Conservation (phyloP, 2,329 filamentous ascomycete genomes). For the Rasamsonia emersonii region DNA sequence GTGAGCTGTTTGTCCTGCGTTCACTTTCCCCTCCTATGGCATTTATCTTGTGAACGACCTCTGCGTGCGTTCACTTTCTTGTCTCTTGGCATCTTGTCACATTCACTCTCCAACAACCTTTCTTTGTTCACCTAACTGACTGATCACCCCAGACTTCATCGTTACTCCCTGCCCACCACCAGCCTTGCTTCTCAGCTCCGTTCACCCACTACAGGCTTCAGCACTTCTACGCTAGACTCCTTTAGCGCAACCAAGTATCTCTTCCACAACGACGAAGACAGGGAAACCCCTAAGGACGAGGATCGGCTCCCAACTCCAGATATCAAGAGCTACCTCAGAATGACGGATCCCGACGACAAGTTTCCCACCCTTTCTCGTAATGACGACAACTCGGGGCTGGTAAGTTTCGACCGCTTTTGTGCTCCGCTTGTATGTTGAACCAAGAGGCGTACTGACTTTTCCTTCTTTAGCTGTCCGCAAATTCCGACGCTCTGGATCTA, state of each 20-base stretch:
- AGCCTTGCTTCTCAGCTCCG: constrained; percentile 25
- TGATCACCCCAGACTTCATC: constrained; percentile 71
- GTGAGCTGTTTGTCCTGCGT: no score
- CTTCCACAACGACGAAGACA: constrained; percentile 74
- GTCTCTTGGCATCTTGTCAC: no score
- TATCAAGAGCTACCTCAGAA: constrained; percentile 60
- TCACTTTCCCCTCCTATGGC: no score
- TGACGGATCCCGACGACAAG: constrained; percentile 68
- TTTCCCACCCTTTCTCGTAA: constrained; percentile 60
- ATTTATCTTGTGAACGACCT: no score
- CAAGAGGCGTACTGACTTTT: no score
- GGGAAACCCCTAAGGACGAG: constrained; percentile 34
- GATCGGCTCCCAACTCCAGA: constrained; percentile 52
- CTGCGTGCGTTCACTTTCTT: no score
- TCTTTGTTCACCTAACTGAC: no score
- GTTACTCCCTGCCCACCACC: constrained; percentile 86
- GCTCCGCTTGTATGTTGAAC: neutral
- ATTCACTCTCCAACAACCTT: no score
- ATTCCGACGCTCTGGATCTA: constrained; percentile 72
- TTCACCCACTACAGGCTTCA: constrained; percentile 21
- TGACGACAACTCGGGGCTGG: constrained; percentile 47
- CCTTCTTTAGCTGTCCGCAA: constrained; percentile 61
- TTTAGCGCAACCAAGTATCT: constrained; percentile 80
- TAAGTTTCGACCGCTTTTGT: constrained; percentile 30
- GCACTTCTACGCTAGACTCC: constrained; percentile 56